Evolutionary conservation across 75 land plant genomes (phyloP), one percentile per base, ranked within the genome.

Genomic region (Pinus albicaulis): DNA sequence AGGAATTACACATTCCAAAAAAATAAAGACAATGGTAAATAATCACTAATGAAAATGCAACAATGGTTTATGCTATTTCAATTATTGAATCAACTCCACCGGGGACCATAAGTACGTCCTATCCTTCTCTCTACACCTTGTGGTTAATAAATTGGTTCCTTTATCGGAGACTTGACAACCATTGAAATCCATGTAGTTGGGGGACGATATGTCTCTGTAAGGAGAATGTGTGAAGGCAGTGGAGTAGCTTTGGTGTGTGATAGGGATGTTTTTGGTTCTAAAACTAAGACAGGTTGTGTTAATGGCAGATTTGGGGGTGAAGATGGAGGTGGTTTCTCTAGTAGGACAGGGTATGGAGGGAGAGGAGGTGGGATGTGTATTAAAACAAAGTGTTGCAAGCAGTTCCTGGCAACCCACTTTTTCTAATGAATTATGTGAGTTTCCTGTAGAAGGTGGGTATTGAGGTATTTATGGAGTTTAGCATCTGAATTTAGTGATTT

Each of bases 321-420:
- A 16, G 73, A n/a, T 24, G 75, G 78, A 7, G 34, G 65, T 6
- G 80, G 48, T 0, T 44, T 44, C 48, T 44, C 48, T 44, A 8
- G 48, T 44, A 8, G 48, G 48, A 8, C 75, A 2, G 78, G 68
- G 12, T 70, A 81, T 25, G 78, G 84, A 59, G 81, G 62, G 10
- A 48, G 66, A 34, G 72, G 41, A 36, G 78, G 66, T 10, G 78
- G 38, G 89, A 90, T 53, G 72, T 64, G 28, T 82, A 86, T 56
- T 91, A 88, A 25, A 79, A 62, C 71, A 80, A 76, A 55, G 80
- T 91, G 91, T 82, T 91, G n/a, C 81, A 86, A 25, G 86, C 86
- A 3, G 81, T 88, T 73, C 93, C 93, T 59, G 79, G 76, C 34
- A 88, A 91, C 23, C 23, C 89, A 16, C 75, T 91, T 15, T 20